Conservation (phyloP, 257 asterid genomes). For the Solanum phureja region DNA sequence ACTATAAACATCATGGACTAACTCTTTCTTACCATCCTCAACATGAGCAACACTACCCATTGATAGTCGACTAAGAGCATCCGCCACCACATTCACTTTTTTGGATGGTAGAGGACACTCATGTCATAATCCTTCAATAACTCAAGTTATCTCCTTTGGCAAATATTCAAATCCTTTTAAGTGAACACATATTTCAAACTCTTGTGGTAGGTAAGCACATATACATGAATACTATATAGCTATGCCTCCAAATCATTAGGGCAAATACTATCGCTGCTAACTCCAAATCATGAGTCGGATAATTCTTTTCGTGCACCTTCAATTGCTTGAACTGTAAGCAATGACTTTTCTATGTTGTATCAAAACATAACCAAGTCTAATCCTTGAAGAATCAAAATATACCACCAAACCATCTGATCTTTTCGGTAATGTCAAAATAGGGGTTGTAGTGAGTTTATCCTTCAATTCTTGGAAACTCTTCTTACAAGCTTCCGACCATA, state of each 20-base stretch:
- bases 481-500: too few relatives aligned
- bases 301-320: not conserved
- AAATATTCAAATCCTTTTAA: not conserved
- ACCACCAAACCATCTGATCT: not conserved
- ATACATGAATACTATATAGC: not conserved
- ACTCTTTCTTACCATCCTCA: not conserved
- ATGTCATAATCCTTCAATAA: not conserved
- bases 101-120: not conserved
- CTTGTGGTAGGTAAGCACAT: not conserved
- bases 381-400: not conserved
- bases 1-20: too few relatives aligned
- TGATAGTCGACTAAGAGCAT: not conserved
- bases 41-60: not conserved
- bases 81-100: too few relatives aligned
- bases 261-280: not conserved
- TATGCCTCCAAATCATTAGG: not conserved
- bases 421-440: not conserved
- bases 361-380: not conserved
- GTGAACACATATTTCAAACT: not conserved
- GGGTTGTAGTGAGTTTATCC: not conserved
- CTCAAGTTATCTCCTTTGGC: not conserved
- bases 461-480: not conserved
- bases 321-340: not conserved
- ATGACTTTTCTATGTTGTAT: not conserved
- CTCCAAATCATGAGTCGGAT: not conserved